Conservation (phyloP, 345 rosid species). For the Camelina neglecta region DNA sequence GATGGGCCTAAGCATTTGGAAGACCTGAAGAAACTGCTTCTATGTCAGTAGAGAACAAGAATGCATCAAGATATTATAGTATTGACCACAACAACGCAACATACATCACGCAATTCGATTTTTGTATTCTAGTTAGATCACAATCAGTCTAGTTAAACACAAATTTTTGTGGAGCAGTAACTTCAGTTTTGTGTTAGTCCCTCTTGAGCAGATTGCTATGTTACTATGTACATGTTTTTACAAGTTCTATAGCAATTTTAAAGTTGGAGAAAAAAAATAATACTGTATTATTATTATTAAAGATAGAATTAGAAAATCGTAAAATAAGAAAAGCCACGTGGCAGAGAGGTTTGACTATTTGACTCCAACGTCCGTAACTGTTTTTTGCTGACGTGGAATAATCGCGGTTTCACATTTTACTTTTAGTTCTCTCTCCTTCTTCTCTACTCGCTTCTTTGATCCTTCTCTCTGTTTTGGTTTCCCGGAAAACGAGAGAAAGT, state of each 20-base stretch:
- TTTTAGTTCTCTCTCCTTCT: background rate
- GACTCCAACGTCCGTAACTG: slow-evolving; percentile 49
- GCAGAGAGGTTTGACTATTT: slow-evolving; percentile 15
- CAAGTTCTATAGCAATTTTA: slow-evolving; percentile 15
- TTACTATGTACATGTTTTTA: background rate
- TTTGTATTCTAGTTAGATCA: slow-evolving; percentile 12
- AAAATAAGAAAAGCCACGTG: slow-evolving; percentile 27
- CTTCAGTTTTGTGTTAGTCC: background rate
- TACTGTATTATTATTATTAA: too few species aligned
- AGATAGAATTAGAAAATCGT: background rate
- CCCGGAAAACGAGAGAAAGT: slow-evolving; percentile 44
- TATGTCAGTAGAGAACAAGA: slow-evolving; percentile 23
- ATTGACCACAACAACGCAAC: background rate
- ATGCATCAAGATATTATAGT: slow-evolving; percentile 11
- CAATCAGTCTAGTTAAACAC: background rate
- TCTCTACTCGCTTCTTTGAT: slow-evolving; percentile 17
- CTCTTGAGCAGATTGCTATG: slow-evolving; percentile 3
- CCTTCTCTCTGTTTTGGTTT: slow-evolving; percentile 36
- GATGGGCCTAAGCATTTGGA: slow-evolving; percentile 63
- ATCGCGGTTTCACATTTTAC: slow-evolving; percentile 1
- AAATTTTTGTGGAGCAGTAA: background rate
- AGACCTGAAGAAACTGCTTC: slow-evolving; percentile 50
- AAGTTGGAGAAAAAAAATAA: background rate
- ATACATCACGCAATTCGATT: slow-evolving; percentile 2
- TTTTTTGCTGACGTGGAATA: slow-evolving; percentile 50